Evolutionary conservation across 371 early-diverging fungal genomes (phyloP), one percentile per base, ranked within the genome.

Genomic region (Ordospora pajunii): DNA sequence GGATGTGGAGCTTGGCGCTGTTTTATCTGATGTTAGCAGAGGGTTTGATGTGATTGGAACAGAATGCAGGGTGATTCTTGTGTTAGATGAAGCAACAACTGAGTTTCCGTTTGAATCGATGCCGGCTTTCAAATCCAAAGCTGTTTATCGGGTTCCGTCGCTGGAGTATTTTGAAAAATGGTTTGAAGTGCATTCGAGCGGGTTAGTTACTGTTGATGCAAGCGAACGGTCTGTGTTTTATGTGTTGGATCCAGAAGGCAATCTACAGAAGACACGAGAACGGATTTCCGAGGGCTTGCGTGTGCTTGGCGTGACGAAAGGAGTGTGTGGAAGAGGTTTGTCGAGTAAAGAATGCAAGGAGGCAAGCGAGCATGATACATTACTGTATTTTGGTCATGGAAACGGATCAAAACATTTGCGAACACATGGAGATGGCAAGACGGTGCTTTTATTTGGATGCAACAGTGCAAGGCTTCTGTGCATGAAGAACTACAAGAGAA

Each of bases 371-470:
- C 32, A 49, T 32, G 48, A 79, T 14, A 17, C 78, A 2, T 76
- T 81, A 64, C 25, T 84, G 37, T 94, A 97, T 84, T 92, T 95
- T 88, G 99, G 97, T 0, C 99, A 98, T 84, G 93, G 95, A 45
- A 91, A 91, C 7, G 96, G 93, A 0, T 92, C 92, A 77, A 88
- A 89, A 51, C 92, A 92, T 75, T 84, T 93, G 42, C 58, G 64
- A 22, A 44, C 50, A 1, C 62, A 67, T 44, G 49, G 43, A 22
- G 71, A 68, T 45, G 52, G 48, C n/a, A 76, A 69, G 27, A 62
- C 44, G 3, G 48, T 82, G 19, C 71, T 78, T 77, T 76, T 84
- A 17, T 84, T 84, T 75, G 84, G 84, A 37, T 84, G 84, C 49
- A 65, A 54, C 10, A 83, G 83, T 46, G 77, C 70, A 14, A 80